A percentile compares a stretch with the other conserved stretches of the same genome.
phyloP scores from a whole-genome alignment of 768 basidiomycete species.

The Naganishia kalamii region DNA sequence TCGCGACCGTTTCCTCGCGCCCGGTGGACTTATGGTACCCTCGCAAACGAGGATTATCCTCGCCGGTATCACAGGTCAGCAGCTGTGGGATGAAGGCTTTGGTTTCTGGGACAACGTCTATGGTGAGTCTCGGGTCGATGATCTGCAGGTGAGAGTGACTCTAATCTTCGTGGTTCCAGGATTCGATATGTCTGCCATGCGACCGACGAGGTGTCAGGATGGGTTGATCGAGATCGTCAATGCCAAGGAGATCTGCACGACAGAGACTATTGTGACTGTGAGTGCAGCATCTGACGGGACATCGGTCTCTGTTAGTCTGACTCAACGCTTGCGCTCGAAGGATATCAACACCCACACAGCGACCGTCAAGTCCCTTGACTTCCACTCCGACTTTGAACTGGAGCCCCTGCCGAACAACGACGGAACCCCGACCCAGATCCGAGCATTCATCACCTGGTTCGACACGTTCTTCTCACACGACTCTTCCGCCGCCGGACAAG shows the following conservation, averaged over 20 bases:
- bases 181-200: constrained; percentile 82
- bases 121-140: constrained; percentile 52
- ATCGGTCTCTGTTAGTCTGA: not conserved
- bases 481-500: constrained; percentile 49
- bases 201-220: constrained; percentile 65
- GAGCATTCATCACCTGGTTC: constrained; percentile 75
- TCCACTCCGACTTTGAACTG: constrained; percentile 70
- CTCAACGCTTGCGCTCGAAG: constrained; percentile 48
- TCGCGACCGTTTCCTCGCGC: constrained; percentile 73
- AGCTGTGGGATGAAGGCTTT: constrained; percentile 72
- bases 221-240: constrained; percentile 85
- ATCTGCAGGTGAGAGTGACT: not conserved
- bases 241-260: constrained; percentile 78
- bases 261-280: constrained; percentile 86
- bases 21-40: constrained; percentile 77
- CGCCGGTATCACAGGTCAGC: constrained; percentile 68
- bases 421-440: constrained; percentile 23
- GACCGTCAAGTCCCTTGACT: constrained; percentile 67
- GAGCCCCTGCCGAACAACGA: constrained; percentile 45
- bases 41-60: constrained; percentile 81
- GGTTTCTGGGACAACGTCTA: constrained; percentile 88
- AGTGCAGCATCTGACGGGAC: constrained; percentile 22
- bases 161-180: constrained; percentile 51
- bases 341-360: constrained; percentile 67
- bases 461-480: constrained; percentile 78